These are phyloP conservation scores for Lepidium sativum DNA, from an alignment of 345 rosid species.

Conservation along the genomic window DNA sequence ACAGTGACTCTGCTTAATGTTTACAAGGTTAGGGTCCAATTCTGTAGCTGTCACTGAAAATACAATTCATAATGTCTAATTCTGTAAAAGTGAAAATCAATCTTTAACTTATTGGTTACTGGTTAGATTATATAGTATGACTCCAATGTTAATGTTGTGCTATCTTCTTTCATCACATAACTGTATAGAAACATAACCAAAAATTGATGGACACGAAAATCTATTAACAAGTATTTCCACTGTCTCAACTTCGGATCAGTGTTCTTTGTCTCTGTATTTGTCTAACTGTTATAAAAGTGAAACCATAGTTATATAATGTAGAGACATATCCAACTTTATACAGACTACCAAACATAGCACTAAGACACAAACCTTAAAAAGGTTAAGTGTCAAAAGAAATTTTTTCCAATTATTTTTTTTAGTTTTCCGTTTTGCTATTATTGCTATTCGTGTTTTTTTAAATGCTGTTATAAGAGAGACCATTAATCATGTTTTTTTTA, in stretches of 20 bases:
- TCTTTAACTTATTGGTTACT: background rate
- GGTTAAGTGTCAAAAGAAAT: no score
- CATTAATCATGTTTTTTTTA: no score
- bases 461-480: no score
- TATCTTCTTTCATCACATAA: slow-evolving; percentile 1
- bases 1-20: slow-evolving; percentile 13
- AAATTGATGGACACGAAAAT: background rate
- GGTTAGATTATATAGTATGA: background rate
- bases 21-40: slow-evolving; percentile 16
- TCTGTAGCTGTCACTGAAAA: background rate
- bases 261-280: background rate
- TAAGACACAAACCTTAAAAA: background rate
- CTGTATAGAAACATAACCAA: background rate
- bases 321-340: background rate
- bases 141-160: background rate
- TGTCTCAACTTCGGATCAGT: background rate
- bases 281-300: background rate
- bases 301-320: background rate
- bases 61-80: background rate
- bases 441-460: no score
- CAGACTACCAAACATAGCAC: background rate
- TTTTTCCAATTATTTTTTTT: no score
- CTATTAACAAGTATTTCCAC: background rate
- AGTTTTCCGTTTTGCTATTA: no score
- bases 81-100: background rate